phyloP scores from a whole-genome alignment of 352 stramenopile species.

The Pythium vanterpoolii region DNA sequence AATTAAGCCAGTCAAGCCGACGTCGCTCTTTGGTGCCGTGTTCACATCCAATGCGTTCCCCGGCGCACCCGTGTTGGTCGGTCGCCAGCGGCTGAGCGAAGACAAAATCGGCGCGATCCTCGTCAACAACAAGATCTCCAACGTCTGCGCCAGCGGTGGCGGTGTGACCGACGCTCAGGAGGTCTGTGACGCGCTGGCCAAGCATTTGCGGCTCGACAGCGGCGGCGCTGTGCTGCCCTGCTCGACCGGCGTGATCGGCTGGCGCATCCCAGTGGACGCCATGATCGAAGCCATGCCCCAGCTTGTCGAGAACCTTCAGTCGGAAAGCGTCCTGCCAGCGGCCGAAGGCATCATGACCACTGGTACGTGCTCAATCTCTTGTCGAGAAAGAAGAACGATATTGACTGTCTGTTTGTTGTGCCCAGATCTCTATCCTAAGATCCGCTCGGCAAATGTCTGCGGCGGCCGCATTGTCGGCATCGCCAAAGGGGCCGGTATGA shows the following conservation, averaged over 20 bases:
- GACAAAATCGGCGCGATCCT: conserved; percentile 93
- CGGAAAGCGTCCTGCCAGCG: conserved; percentile 90
- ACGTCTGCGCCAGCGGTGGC: conserved; percentile 94
- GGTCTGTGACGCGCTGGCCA: conserved; percentile 92
- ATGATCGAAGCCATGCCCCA: conserved; percentile 81
- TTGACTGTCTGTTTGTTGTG: too few relatives aligned
- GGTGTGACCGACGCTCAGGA: conserved; percentile 91
- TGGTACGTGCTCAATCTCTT: conserved; percentile 31
- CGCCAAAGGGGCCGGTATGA: conserved; percentile 98
- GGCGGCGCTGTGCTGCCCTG: conserved; percentile 91
- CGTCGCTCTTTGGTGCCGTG: conserved; percentile 82
- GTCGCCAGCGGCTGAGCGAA: conserved; percentile 87
- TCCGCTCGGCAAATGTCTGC: conserved; percentile 78
- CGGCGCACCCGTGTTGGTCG: conserved; percentile 88
- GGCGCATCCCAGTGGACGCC: conserved; percentile 94
- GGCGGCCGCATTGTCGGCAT: conserved; percentile 94
- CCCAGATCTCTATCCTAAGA: conserved; percentile 91
- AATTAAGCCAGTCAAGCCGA: conserved; percentile 85
- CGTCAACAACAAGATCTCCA: conserved; percentile 99
- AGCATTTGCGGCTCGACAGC: conserved; percentile 79
- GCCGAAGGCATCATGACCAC: conserved; percentile 98
- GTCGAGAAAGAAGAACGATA: too few relatives aligned
- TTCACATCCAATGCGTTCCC: conserved; percentile 92
- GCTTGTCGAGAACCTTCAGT: conserved; percentile 89
- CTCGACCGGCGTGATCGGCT: conserved; percentile 98